Base-by-base conservation (phyloP, 2,329 filamentous ascomycete genomes). In the Fusarium falciforme region DNA sequence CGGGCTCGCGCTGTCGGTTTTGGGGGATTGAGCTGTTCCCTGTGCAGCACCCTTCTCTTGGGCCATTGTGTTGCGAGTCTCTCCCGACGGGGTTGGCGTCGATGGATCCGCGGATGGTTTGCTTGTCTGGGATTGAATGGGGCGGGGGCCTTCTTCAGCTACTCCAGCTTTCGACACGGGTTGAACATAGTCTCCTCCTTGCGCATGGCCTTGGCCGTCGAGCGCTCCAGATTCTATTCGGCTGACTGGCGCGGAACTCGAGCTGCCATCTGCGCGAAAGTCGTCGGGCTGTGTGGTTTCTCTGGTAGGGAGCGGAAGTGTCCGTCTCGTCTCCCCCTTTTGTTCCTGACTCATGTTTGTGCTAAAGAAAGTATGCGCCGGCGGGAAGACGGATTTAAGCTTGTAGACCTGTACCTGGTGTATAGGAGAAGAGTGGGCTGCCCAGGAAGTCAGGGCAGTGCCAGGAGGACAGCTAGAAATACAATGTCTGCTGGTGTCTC, bases 371-470 rank as follows among this genome's bases (percentile, higher is more conserved):
- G 61, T 55, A 62, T 42, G 59, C 40, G 65, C 65, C 68, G 65
- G 68, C 35, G 57, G 40, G 47, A 72, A 75, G 52, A 67, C 68
- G 72, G 72, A 52, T 75, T 72, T 75, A 75, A 67, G 17, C 36
- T 61, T 20, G 22, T 12, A 31, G 14, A 38, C 27, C 31, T 60
- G 22, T 11, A 65, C 44, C 49, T 22, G 17, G 47, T 31, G 54
- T 25, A 25, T 42, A 49, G 29, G 17, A 20, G 38, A 33, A 49
- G 55, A 61, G 54, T 14, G 60, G 29, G 35, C 31, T 59, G 33
- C 12, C 47, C 58, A 36, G n/a, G 27, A n/a, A 27, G 22, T 16
- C 31, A 29, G 44, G 14, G 60, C 59, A 52, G 22, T 29, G 42
- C 38, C 27, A 25, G 44, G 31, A 14, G 35, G 42, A 20, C 33